Evolutionary conservation across 2,329 filamentous ascomycete genomes (phyloP), one percentile per base, ranked within the genome.

Genomic region (Biscogniauxia sp.): DNA sequence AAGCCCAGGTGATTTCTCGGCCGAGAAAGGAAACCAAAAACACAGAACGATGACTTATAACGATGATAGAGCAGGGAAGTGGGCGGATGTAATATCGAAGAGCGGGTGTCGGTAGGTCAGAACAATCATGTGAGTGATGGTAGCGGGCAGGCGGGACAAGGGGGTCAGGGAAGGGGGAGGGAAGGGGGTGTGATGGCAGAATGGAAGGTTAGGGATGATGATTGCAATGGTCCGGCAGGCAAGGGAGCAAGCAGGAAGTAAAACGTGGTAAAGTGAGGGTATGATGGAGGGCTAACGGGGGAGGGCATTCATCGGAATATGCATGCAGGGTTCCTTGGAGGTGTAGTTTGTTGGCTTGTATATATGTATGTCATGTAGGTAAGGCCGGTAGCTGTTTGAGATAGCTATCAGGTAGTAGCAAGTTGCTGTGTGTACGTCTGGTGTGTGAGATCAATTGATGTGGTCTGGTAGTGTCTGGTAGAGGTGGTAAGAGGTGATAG

Each of bases 351-450:
- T 49, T 15, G 17, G 41, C 19, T 37, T 54, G 51, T 37, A 53
- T 52, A 25, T 57, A 41, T 58, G 49, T 56, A 59, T 55, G 54
- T 45, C 37, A 45, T 45, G 45, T 20, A 54, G 41, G 25, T 55
- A 32, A n/a, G 37, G 37, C 37, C 15, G 15, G 37, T n/a, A 45
- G 37, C 37, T 41, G 5, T 41, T 15, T 13, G 37, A 15, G 5
- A 28, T 32, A 32, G 37, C 11, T 45, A 13, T 26, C 19, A 26
- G 20, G 50, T 20, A 20, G 23, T 52, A 20, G 5, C 11, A 52
- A 32, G 11, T 8, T 32, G 28, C 9, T 49, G 41, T 23, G 51
- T 51, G 15, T 51, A n/a, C 28, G 11, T 55, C 20, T 53, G 25
- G 5, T 28, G 54, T 57, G 52, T 54, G n/a, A n/a, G n/a, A n/a